A percentile compares a stretch with the other conserved stretches of the same genome.
phyloP scores from a whole-genome alignment of 352 stramenopile genomes.

The Phytophthora pini region DNA sequence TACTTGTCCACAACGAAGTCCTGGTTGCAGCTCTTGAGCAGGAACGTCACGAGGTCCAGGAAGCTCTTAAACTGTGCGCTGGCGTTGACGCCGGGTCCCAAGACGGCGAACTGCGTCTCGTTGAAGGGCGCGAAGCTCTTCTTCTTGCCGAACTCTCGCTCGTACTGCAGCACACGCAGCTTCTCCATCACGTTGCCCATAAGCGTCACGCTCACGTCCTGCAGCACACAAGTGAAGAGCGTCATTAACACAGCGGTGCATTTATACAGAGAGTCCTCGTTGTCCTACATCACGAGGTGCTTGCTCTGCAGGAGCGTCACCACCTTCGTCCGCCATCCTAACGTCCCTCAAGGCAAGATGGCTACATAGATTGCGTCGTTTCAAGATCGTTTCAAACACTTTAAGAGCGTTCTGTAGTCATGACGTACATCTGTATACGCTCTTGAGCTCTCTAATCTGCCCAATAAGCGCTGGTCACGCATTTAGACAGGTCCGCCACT shows the following conservation, averaged over 20 bases:
- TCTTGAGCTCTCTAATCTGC: constrained; percentile 18
- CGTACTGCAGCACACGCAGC: constrained; percentile 80
- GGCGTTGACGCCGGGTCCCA: constrained; percentile 53
- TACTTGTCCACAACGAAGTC: constrained; percentile 90
- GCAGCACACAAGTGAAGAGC: background rate
- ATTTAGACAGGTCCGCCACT: background rate
- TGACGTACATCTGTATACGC: constrained; percentile 15
- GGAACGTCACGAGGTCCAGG: constrained; percentile 69
- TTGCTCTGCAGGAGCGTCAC: constrained; percentile 22
- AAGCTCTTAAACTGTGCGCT: constrained; percentile 86
- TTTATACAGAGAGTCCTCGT: background rate
- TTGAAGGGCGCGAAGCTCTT: constrained; percentile 73
- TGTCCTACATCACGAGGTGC: constrained; percentile 21
- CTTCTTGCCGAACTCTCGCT: constrained; percentile 84
- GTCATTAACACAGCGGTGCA: background rate
- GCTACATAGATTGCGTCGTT: constrained; percentile 19
- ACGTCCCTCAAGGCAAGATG: constrained; percentile 7
- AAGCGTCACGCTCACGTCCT: constrained; percentile 82
- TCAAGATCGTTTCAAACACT: constrained; percentile 33
- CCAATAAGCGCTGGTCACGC: constrained; percentile 1
- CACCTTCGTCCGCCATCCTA: constrained; percentile 32
- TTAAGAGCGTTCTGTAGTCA: constrained; percentile 18
- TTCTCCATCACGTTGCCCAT: constrained; percentile 90
- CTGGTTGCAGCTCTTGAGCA: constrained; percentile 82
- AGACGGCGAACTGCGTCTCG: constrained; percentile 76